Base-by-base conservation (phyloP, 202 grass and related monocot genomes). In the Hordeum pubiflorum region DNA sequence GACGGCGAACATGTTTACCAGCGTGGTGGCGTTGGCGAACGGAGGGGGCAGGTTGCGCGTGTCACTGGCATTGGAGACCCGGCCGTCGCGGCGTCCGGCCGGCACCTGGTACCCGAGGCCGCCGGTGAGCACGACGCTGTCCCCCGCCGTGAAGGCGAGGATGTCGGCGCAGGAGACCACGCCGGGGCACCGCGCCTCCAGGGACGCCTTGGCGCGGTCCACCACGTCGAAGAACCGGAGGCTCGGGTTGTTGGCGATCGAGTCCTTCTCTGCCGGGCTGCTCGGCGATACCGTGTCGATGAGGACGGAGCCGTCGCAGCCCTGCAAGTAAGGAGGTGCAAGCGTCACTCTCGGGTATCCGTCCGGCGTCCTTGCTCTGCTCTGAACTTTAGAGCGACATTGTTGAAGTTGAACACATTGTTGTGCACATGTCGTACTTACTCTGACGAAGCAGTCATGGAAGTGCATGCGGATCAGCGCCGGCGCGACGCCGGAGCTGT, bases 101-200 rank as follows among this genome's bases (percentile, higher is more conserved):
- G 91, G 86, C 9, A 94, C 89, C 60, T 52, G 22, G 75, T 92
- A 92, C 23, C n/a, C 63, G 29, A 80, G 18, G 86, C 82, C 85
- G 24, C 86, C 83, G 36, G 92, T 52, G n/a, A 94, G 81, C 3
- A 5, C 65, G n/a, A 91, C 62, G 69, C 86, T 83, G 89, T 90
- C 91, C 56, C 86, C 73, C 1, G 88, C 85, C 18, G 90, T 86
- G 72, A 97, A 89, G 41, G 93, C 93, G 76, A 92, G 72, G 36
- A 97, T 27, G 78, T 97, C 93, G 27, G 93, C 88, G 78, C 93
- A 97, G 14, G 93, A 97, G 27, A 97, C 93, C 8, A 85, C 83
- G 9, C 63, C 65, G 6, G 91, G 91, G 83, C 89, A 94, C 38
- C 9, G 32, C 2, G 84, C 84, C 84, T 94, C 92, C 3, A 94